Base-by-base conservation (phyloP, 768 basidiomycete genomes). In the Mycena venus region DNA sequence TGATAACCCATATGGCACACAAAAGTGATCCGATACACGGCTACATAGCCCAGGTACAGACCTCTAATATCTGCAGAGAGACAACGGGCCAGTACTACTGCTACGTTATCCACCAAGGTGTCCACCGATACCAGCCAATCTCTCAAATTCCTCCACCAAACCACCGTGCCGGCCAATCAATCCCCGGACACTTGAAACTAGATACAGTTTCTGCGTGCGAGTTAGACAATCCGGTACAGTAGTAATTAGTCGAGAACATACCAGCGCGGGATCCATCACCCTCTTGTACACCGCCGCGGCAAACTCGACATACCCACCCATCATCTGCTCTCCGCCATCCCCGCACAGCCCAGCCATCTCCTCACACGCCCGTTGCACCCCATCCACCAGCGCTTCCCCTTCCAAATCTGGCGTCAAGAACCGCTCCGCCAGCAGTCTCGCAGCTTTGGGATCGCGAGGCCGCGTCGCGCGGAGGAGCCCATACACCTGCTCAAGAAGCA, bases 271-370 rank as follows among this genome's bases (percentile, higher is more conserved):
- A 73, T 93, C 87, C 51, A 84, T 83, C 53, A 81, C 85, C 32
- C 86, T 86, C 27, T 74, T 75, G 60, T 85, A 88, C 77, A 91
- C 83, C n/a, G 84, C 87, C 67, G 92, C 91, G 10, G 92, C 89
- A 72, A 94, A 87, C 29, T 83, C 82, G 34, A 85, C 85, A 47
- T 91, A 91, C 4, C 82, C 83, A 49, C 87, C 58, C 27, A 78
- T 60, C 51, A 84, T 73, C 15, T 79, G 79, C 60, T 84, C 84
- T 23, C 74, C 64, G 15, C 70, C 72, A 55, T 77, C 68, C 62
- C 77, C 68, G 49, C 79, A 79, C 47, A 78, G 69, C 56, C 65
- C 66, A 27, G 84, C 21, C 78, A 88, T 80, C 77, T 86, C 85
- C 68, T 85, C 85, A 72, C 86, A 86, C 23, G 88, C 85, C 8